phyloP scores from a whole-genome alignment of 495 filamentous ascomycete species.

The Cercophora scortea region DNA sequence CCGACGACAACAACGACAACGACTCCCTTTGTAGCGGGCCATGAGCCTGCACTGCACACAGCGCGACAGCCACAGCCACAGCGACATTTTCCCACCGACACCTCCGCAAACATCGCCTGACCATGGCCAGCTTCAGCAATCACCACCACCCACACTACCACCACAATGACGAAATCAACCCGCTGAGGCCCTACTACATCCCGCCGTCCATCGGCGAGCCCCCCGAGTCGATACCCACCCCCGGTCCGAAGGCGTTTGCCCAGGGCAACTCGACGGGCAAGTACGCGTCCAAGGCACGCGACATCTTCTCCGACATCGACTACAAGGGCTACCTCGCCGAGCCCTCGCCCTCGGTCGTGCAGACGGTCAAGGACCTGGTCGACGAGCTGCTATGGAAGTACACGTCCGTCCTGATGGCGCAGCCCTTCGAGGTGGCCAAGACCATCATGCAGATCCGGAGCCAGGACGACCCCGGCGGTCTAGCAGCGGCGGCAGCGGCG shows the following conservation, averaged over 20 bases:
- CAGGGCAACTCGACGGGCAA: slow-evolving; percentile 40
- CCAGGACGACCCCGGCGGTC: slow-evolving; percentile 39
- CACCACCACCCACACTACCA: slow-evolving; percentile 8
- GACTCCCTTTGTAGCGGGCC: too few species aligned
- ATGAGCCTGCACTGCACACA: too few species aligned
- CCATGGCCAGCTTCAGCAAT: background rate
- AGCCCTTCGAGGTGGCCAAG: slow-evolving; percentile 96
- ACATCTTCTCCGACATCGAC: slow-evolving; percentile 79
- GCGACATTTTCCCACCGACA: too few species aligned
- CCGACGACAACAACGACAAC: too few species aligned
- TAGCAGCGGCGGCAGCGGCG: slow-evolving; percentile 16
- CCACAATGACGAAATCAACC: slow-evolving; percentile 62
- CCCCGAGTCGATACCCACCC: slow-evolving; percentile 24
- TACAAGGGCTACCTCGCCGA: slow-evolving; percentile 82
- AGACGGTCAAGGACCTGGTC: slow-evolving; percentile 61
- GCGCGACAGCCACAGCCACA: too few species aligned
- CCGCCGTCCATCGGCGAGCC: slow-evolving; percentile 68
- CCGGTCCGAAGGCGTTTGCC: slow-evolving; percentile 37
- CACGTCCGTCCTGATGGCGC: slow-evolving; percentile 70
- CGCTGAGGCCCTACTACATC: slow-evolving; percentile 89
- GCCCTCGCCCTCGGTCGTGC: slow-evolving; percentile 61
- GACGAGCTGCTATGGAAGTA: slow-evolving; percentile 86
- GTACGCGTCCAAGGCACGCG: slow-evolving; percentile 70
- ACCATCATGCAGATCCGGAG: slow-evolving; percentile 74
- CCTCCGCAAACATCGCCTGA: background rate